A percentile compares a stretch with the other conserved stretches of the same genome.
These are phyloP conservation scores for Candida incommunis DNA, from an alignment of 805 yeast species.

Conservation along the genomic window DNA sequence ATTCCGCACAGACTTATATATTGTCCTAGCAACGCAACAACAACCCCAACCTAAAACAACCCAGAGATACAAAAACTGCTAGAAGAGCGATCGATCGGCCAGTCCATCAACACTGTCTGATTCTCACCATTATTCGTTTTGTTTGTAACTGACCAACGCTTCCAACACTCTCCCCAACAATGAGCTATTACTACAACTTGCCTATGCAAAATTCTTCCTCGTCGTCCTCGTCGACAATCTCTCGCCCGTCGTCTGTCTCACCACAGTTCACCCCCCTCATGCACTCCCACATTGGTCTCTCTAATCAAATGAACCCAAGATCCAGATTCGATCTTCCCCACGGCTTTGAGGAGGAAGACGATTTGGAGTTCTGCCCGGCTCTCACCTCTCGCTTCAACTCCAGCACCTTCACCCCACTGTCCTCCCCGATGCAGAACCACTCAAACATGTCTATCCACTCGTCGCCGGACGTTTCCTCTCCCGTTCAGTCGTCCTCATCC, in stretches of 20 bases:
- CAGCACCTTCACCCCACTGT: background rate
- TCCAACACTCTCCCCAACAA: background rate
- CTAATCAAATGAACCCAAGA: conserved; percentile 6
- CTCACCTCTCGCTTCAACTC: conserved; percentile 7
- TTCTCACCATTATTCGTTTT: no score
- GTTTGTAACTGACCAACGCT: background rate
- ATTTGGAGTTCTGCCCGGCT: conserved; percentile 53
- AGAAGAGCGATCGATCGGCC: no score
- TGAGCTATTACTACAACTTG: conserved; percentile 7
- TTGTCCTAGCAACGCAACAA: no score
- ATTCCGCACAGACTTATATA: no score
- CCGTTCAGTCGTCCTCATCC: background rate
- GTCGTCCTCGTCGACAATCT: conserved; percentile 5
- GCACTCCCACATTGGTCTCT: background rate
- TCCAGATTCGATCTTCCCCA: conserved; percentile 42
- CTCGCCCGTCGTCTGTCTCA: conserved; percentile 18
- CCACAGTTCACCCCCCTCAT: conserved; percentile 12
- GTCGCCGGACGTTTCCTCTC: background rate
- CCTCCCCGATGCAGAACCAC: background rate
- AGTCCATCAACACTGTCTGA: no score
- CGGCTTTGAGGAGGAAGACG: conserved; percentile 60
- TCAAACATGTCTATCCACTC: background rate
- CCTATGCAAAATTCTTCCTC: conserved; percentile 3
- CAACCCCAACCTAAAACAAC: no score
- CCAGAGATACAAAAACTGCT: no score